These are phyloP conservation scores for Rhamnella rubrinervis DNA, from an alignment of 331 rosid species.

Conservation along the genomic window DNA sequence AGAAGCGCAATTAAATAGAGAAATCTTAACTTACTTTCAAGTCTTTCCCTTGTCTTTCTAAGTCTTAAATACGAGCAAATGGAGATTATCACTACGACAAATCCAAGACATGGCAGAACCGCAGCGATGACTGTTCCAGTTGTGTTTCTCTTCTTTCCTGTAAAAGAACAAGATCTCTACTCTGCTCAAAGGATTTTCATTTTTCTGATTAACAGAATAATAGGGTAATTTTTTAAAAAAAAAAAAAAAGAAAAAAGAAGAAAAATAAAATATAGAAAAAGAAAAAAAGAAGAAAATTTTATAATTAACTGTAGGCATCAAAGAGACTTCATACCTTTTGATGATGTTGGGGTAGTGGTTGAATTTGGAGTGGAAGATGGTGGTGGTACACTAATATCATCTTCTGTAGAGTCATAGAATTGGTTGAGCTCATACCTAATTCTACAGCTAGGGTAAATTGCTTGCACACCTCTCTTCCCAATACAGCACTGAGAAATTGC, in stretches of 20 bases:
- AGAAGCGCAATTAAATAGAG: not conserved
- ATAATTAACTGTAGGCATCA: not conserved
- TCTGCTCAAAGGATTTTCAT: not conserved
- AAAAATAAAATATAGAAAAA: too few relatives aligned
- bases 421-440: conserved; percentile 28
- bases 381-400: conserved; percentile 4
- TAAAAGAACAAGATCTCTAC: not conserved
- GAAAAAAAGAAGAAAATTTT: not conserved
- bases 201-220: not conserved
- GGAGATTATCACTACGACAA: not conserved
- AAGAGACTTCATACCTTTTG: conserved; percentile 8
- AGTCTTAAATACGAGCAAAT: not conserved
- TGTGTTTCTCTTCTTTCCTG: conserved; percentile 16
- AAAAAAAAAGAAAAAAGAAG: too few relatives aligned
- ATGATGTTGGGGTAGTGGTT: not conserved
- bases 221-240: too few relatives aligned
- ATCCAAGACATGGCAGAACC: not conserved
- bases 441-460: conserved; percentile 32
- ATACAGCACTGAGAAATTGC: conserved; percentile 4
- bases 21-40: conserved; percentile 8
- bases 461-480: conserved; percentile 21
- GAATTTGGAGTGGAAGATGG: conserved; percentile 3
- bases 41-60: not conserved
- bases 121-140: conserved; percentile 1
- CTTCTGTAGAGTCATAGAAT: conserved; percentile 29